Base-by-base conservation (phyloP, 2,329 filamentous ascomycete species). In the Lachnellula occidentalis region DNA sequence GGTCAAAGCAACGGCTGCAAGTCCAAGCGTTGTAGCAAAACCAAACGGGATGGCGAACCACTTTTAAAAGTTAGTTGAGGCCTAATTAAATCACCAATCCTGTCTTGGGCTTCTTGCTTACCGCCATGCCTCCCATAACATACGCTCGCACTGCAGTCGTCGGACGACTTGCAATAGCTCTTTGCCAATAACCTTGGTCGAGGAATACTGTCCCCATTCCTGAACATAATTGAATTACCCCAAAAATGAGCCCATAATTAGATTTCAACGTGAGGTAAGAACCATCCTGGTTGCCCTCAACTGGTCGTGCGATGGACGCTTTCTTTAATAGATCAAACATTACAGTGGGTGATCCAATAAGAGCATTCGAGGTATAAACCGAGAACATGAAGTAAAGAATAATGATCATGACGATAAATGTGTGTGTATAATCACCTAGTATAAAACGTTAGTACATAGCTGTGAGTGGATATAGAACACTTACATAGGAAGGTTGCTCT, bases 211-310 rank as follows among this genome's bases (percentile, higher is more conserved):
- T 47, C 4, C 53, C 53, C 45, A 51, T 51, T 5, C 53, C 53
- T 12, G 53, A 55, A 17, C 49, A 50, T 15, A 55, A 45, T 41
- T 51, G 49, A 15, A 55, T 50, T 21, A 50, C 53, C 12, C 48
- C 53, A 39, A 55, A 50, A 9, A 55, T 31, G 14, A 55, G 48
- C 4, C 48, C 73, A n/a, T 70, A 70, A 53, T 79, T 76, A 2
- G 77, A 79, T 0, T 74, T 78, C 76, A 83, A 78, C 0, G 80
- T 82, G 47, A 82, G 58, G 55, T 79, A 80, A 0, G 76, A 78
- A 0, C 78, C 78, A 21, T 73, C 66, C 21, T 78, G 67, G 36
- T 82, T 82, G 0, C 78, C 80, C 0, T 68, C 65, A 0, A 82
- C 75, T 0, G 79, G 79, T 34, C 76, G 71, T 0, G 68, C 66